Evolutionary conservation across 75 land plant genomes (phyloP).

Genomic region (Isoetes taiwanensis): DNA sequence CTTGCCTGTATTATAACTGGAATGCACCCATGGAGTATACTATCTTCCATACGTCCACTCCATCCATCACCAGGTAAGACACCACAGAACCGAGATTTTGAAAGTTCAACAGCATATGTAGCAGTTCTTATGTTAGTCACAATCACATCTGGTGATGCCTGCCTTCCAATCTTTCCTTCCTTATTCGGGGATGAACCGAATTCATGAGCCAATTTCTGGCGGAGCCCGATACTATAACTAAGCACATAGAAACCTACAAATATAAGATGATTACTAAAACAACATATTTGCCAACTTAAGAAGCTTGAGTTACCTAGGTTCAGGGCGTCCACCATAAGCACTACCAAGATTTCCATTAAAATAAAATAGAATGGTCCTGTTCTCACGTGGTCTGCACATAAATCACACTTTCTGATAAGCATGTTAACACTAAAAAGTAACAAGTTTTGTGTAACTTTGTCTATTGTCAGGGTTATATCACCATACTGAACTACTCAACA

Average conservation of each 20-base stretch:
- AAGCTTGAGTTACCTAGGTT: slow-evolving; percentile 62
- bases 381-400: slow-evolving; percentile 38
- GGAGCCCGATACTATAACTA: slow-evolving; percentile 94
- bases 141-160: slow-evolving; percentile 52
- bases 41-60: slow-evolving; percentile 96
- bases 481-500: no score
- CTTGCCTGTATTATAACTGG: slow-evolving; percentile 87
- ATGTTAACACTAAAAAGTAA: no score
- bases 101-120: slow-evolving; percentile 44
- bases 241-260: background rate
- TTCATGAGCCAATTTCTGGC: slow-evolving; percentile 74
- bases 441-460: no score
- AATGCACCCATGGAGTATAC: slow-evolving; percentile 75
- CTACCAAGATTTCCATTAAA: slow-evolving; percentile 91
- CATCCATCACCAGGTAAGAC: slow-evolving; percentile 98
- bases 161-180: slow-evolving; percentile 71
- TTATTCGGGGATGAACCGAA: slow-evolving; percentile 80
- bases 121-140: slow-evolving; percentile 43
- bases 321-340: slow-evolving; percentile 73
- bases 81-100: slow-evolving; percentile 77
- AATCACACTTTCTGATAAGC: no score
- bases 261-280: background rate
- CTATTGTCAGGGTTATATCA: no score
- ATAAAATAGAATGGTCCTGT: slow-evolving; percentile 59
- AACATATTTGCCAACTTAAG: no score